Percentiles rank a stretch among this genome's conserved stretches.
phyloP scores from a whole-genome alignment of 768 basidiomycete genomes.

The Lactifluus subvellereus region DNA sequence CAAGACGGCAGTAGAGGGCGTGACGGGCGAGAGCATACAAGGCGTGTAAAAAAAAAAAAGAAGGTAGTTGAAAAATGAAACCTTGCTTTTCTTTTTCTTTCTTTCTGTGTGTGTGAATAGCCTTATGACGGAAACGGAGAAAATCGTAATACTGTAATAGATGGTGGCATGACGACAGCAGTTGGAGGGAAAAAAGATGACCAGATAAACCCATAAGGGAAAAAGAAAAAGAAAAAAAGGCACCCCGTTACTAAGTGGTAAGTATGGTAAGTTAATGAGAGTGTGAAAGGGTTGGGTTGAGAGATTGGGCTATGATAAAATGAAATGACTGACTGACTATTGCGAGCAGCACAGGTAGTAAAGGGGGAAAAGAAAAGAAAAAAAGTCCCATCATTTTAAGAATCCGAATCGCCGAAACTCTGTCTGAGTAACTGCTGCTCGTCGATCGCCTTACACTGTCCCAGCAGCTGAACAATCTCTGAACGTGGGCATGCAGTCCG shows the following conservation, averaged over 20 bases:
- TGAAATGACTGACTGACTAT: not conserved
- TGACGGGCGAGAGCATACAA: conserved; percentile 43
- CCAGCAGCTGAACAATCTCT: conserved; percentile 23
- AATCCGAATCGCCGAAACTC: conserved; percentile 14
- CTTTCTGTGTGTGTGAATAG: not conserved
- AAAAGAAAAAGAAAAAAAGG: not conserved
- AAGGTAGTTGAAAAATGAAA: too few relatives aligned
- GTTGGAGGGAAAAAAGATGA: not conserved
- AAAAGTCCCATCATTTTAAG: not conserved
- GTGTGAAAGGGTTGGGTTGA: not conserved
- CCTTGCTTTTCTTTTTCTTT: not conserved
- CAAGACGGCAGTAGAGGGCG: conserved; percentile 64
- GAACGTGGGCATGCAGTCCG: conserved; percentile 25
- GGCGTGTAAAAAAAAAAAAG: conserved; percentile 2
- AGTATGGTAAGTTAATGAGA: not conserved
- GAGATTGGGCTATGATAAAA: not conserved
- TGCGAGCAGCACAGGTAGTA: not conserved
- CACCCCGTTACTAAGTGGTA: not conserved
- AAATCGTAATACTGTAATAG: not conserved
- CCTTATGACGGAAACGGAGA: not conserved
- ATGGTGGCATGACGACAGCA: conserved; percentile 15
- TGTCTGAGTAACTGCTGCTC: conserved; percentile 20
- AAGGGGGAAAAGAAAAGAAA: not conserved
- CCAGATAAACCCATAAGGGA: not conserved
- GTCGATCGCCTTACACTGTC: conserved; percentile 24